These are phyloP conservation scores for Cryphonectria naterciae DNA, from an alignment of 2,329 filamentous ascomycete species.

Conservation along the genomic window DNA sequence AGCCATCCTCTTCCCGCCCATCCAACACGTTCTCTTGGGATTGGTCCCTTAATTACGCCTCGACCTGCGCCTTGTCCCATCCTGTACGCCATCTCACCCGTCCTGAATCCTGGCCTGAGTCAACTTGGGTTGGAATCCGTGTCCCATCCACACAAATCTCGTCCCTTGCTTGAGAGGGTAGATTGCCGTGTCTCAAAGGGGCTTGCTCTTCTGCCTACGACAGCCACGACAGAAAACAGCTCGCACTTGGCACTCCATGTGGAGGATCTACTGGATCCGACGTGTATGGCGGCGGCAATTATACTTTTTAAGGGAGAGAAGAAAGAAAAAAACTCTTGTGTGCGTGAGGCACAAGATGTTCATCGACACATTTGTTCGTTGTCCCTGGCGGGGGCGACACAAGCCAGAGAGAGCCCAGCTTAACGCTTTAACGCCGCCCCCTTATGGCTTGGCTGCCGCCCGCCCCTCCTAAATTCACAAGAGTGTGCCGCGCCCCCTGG, in stretches of 20 bases:
- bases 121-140: neutral
- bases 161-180: slow-evolving; percentile 10
- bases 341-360: neutral
- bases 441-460: neutral
- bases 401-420: neutral
- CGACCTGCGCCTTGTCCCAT: neutral
- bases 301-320: too few species aligned
- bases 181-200: slow-evolving; percentile 6
- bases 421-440: neutral
- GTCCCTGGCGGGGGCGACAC: neutral
- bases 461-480: neutral
- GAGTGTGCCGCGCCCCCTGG: slow-evolving; percentile 11
- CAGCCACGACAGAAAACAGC: neutral
- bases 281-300: neutral
- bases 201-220: neutral
- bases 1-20: neutral
- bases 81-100: neutral
- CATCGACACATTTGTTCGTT: neutral
- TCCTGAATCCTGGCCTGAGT: neutral
- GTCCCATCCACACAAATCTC: neutral
- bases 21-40: neutral
- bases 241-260: neutral
- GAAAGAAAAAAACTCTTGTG: neutral
- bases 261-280: neutral
- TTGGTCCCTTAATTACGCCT: neutral